Percentiles rank a stretch among this genome's conserved stretches.
These are phyloP conservation scores for Chondrostereum purpureum DNA, from an alignment of 1,284 basidiomycete species.

Conservation along the genomic window DNA sequence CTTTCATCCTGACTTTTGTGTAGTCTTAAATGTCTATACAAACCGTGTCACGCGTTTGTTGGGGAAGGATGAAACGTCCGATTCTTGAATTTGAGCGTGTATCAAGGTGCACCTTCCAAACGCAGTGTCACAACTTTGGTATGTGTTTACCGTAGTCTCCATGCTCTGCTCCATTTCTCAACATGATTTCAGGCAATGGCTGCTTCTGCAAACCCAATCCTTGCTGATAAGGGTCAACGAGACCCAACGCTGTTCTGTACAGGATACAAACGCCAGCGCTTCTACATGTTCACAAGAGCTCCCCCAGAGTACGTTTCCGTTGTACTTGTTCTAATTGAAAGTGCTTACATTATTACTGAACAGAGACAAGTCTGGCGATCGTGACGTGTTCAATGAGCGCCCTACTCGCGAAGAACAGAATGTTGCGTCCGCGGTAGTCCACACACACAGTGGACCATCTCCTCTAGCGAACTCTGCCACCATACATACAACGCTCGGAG, in stretches of 20 bases:
- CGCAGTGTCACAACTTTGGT: slow-evolving; percentile 79
- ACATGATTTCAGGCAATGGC: slow-evolving; percentile 68
- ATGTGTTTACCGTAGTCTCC: slow-evolving; percentile 21
- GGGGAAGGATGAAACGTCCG: slow-evolving; percentile 95
- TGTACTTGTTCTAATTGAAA: slow-evolving; percentile 3
- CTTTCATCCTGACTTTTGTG: slow-evolving; percentile 1
- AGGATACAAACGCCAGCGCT: slow-evolving; percentile 89
- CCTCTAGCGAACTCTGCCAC: slow-evolving; percentile 73
- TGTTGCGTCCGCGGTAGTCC: slow-evolving; percentile 67
- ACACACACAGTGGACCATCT: slow-evolving; percentile 48
- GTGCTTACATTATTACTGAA: neutral
- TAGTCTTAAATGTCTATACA: slow-evolving; percentile 91
- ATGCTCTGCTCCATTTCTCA: neutral
- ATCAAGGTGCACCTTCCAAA: slow-evolving; percentile 91
- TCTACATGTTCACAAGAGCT: slow-evolving; percentile 94
- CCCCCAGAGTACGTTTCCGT: slow-evolving; percentile 72
- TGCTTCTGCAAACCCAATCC: slow-evolving; percentile 90
- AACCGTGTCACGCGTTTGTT: slow-evolving; percentile 88
- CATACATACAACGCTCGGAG: slow-evolving; percentile 93
- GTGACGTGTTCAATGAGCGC: slow-evolving; percentile 98
- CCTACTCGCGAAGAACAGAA: slow-evolving; percentile 95
- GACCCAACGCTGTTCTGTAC: slow-evolving; percentile 95
- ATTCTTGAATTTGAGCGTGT: slow-evolving; percentile 84
- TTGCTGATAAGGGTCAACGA: slow-evolving; percentile 74
- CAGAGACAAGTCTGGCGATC: slow-evolving; percentile 71